These are phyloP conservation scores for Dichotomocladium elegans DNA, from an alignment of 371 early-diverging fungal species.

Conservation along the genomic window DNA sequence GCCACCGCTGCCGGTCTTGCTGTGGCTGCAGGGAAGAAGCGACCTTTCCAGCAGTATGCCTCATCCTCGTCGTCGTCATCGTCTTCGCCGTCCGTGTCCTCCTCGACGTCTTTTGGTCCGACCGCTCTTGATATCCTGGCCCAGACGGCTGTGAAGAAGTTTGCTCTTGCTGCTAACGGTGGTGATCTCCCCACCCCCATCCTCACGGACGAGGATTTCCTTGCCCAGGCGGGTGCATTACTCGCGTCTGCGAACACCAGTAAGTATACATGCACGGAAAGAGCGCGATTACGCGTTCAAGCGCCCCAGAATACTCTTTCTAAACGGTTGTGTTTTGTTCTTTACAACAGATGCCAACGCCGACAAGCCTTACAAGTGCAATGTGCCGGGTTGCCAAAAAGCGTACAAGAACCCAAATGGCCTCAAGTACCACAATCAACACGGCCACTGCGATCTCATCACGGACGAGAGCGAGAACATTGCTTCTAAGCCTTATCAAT, in stretches of 20 bases:
- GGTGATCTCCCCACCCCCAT: constrained; percentile 25
- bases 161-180: constrained; percentile 28
- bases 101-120: too few relatives aligned
- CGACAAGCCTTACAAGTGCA: constrained; percentile 83
- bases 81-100: too few relatives aligned
- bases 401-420: constrained; percentile 99
- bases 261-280: constrained; percentile 9
- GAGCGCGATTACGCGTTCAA: too few relatives aligned
- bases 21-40: constrained; percentile 25
- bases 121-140: constrained; percentile 41
- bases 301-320: too few relatives aligned
- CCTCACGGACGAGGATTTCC: constrained; percentile 43
- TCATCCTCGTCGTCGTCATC: neutral
- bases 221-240: constrained; percentile 47
- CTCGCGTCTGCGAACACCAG: constrained; percentile 37
- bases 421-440: constrained; percentile 92
- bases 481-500: constrained; percentile 72
- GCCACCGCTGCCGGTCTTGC: neutral
- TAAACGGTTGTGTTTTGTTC: neutral
- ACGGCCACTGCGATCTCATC: constrained; percentile 67
- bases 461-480: constrained; percentile 41
- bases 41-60: constrained; percentile 25
- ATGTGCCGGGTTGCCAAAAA: constrained; percentile 90
- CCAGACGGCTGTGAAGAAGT: constrained; percentile 40
- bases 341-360: constrained; percentile 23